phyloP scores from a whole-genome alignment of 139 green algal species.

The Chlorella sp. region DNA sequence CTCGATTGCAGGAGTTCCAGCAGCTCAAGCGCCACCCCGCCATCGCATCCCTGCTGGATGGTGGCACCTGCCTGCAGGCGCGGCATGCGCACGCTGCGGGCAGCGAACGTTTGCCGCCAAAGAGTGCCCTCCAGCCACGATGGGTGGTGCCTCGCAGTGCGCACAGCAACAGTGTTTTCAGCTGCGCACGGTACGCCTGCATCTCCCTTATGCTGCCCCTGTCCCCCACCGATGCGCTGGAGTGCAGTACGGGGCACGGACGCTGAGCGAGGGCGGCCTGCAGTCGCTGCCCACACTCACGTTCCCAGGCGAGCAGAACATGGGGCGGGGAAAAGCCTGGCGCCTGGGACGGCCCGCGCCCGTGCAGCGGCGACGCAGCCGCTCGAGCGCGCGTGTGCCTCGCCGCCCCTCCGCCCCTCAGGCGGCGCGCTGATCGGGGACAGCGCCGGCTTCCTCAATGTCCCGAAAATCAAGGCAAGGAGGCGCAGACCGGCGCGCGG shows the following conservation, averaged over 20 bases:
- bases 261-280: slow-evolving; percentile 89
- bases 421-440: slow-evolving; percentile 93
- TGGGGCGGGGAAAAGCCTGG: too few relatives aligned
- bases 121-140: too few relatives aligned
- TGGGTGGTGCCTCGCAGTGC: not conserved
- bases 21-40: slow-evolving; percentile 85
- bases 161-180: not conserved
- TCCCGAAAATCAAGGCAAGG: slow-evolving; percentile 89
- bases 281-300: slow-evolving; percentile 85
- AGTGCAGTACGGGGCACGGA: slow-evolving; percentile 87
- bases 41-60: slow-evolving; percentile 75
- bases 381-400: too few relatives aligned
- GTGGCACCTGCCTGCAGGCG: slow-evolving; percentile 74
- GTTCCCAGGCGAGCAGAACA: too few relatives aligned
- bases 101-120: too few relatives aligned
- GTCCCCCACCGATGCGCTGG: too few relatives aligned
- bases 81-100: slow-evolving; percentile 15
- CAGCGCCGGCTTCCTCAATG: slow-evolving; percentile 91
- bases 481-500: too few relatives aligned
- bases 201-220: too few relatives aligned
- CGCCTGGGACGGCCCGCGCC: too few relatives aligned
- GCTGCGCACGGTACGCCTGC: not conserved
- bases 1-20: slow-evolving; percentile 93
- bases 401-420: too few relatives aligned
- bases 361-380: too few relatives aligned